Conservation (phyloP, 176 grass and related monocot species). For the Alloteropsis semialata region DNA sequence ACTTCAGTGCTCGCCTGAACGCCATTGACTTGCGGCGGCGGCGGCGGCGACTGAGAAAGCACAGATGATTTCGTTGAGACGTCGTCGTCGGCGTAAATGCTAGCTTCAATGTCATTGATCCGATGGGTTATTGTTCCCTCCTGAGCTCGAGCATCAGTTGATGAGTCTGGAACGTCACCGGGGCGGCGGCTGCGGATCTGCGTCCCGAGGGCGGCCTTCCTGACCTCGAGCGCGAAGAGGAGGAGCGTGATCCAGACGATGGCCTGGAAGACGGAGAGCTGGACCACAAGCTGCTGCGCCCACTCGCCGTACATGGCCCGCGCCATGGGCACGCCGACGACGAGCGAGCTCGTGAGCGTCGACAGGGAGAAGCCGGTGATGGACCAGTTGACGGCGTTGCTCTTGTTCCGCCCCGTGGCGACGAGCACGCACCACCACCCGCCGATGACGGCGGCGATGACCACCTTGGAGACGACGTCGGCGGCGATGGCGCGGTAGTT, state of each 20-base stretch:
- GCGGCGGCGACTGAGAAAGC: no score
- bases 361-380: slow-evolving; percentile 78
- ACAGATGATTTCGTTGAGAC: no score
- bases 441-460: slow-evolving; percentile 51
- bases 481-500: slow-evolving; percentile 87
- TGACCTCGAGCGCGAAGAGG: slow-evolving; percentile 82
- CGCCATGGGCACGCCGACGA: slow-evolving; percentile 82
- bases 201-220: slow-evolving; percentile 40
- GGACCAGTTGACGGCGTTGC: slow-evolving; percentile 44
- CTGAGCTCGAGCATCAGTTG: no score
- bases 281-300: slow-evolving; percentile 90
- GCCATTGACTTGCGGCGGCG: no score
- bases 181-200: no score
- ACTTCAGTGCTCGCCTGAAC: no score
- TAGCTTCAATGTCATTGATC: no score
- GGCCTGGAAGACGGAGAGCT: slow-evolving; percentile 83
- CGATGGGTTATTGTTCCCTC: no score
- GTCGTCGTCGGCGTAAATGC: no score
- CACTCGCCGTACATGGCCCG: slow-evolving; percentile 90
- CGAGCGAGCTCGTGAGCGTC: slow-evolving; percentile 77
- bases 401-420: slow-evolving; percentile 32
- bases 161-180: no score
- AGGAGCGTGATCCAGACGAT: slow-evolving; percentile 72
- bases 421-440: slow-evolving; percentile 55
- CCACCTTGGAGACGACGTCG: slow-evolving; percentile 73